A percentile compares a stretch with the other conserved stretches of the same genome.
Evolutionary conservation across 176 grass and related monocot species (phyloP).

Genomic region (Pontederia crassipes): DNA sequence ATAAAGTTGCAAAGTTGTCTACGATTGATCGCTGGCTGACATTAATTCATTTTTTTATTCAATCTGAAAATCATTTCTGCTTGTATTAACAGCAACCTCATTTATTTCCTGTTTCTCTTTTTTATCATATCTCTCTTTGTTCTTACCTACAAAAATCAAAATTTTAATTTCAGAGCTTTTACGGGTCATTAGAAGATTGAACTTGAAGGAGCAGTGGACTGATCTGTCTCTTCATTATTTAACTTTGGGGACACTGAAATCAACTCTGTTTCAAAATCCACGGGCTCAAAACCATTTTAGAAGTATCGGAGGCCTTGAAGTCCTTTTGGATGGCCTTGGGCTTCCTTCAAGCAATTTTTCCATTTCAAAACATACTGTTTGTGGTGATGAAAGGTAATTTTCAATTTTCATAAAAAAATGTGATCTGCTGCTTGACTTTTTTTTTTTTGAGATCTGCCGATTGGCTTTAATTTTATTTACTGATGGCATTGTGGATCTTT

Average conservation of each 20-base stretch:
- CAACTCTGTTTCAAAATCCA: slow-evolving; percentile 61
- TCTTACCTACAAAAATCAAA: slow-evolving; percentile 1
- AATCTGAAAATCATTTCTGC: no score
- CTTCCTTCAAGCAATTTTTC: slow-evolving; percentile 71
- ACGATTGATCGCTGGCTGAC: no score
- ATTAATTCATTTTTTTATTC: no score
- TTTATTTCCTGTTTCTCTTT: no score
- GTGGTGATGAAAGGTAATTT: slow-evolving; percentile 53
- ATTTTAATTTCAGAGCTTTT: slow-evolving; percentile 66
- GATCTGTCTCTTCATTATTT: slow-evolving; percentile 79
- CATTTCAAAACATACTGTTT: slow-evolving; percentile 41
- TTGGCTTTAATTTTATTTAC: slow-evolving; percentile 1
- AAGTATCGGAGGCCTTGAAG: slow-evolving; percentile 89
- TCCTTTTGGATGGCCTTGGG: slow-evolving; percentile 79
- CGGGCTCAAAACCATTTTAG: slow-evolving; percentile 90
- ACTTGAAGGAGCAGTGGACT: slow-evolving; percentile 62
- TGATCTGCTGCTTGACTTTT: slow-evolving; percentile 16
- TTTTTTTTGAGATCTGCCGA: slow-evolving; percentile 4
- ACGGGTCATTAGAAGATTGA: slow-evolving; percentile 63
- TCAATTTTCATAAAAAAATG: neutral
- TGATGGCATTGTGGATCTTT: neutral
- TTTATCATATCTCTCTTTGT: neutral
- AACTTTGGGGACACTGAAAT: slow-evolving; percentile 57
- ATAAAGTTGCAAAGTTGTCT: no score
- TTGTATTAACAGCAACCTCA: no score